Evolutionary conservation across 2,329 filamentous ascomycete species (phyloP).

Genomic region (Nemania abortiva): DNA sequence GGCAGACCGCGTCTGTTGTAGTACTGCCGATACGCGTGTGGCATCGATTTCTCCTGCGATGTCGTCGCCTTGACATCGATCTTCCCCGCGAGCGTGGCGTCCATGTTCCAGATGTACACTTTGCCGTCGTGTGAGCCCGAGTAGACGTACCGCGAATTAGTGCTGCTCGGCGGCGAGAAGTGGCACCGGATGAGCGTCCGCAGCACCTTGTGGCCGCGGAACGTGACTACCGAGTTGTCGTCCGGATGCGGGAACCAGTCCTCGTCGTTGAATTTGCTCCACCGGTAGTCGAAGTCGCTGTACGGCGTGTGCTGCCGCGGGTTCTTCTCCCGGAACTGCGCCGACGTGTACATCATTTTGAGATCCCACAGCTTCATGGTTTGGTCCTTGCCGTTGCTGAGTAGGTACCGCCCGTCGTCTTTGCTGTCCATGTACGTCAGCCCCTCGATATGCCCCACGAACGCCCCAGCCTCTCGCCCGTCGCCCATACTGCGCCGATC

Average conservation of each 20-base stretch:
- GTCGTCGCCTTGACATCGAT: slow-evolving; percentile 84
- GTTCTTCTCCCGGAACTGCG: slow-evolving; percentile 69
- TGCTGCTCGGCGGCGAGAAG: slow-evolving; percentile 88
- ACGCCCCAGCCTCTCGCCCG: slow-evolving; percentile 75
- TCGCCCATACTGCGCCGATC: slow-evolving; percentile 93
- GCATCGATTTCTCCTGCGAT: slow-evolving; percentile 68
- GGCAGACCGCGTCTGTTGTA: slow-evolving; percentile 67
- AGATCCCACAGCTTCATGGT: slow-evolving; percentile 98
- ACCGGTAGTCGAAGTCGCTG: slow-evolving; percentile 80
- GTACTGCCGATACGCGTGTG: slow-evolving; percentile 65
- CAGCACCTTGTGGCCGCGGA: slow-evolving; percentile 88
- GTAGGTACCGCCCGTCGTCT: slow-evolving; percentile 81
- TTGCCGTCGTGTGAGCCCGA: slow-evolving; percentile 90
- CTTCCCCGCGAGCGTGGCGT: slow-evolving; percentile 82
- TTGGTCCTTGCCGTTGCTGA: slow-evolving; percentile 96
- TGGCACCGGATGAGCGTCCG: slow-evolving; percentile 94
- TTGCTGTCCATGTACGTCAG: slow-evolving; percentile 78
- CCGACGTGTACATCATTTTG: slow-evolving; percentile 84
- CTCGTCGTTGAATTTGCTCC: slow-evolving; percentile 72
- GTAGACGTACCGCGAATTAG: slow-evolving; percentile 93
- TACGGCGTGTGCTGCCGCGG: slow-evolving; percentile 64
- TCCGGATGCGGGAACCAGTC: slow-evolving; percentile 79
- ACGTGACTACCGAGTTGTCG: slow-evolving; percentile 94
- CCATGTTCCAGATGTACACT: slow-evolving; percentile 92
- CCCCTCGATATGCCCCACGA: slow-evolving; percentile 75